Evolutionary conservation across 139 green algal genomes (phyloP), one percentile per base, ranked within the genome.

Genomic region (Cymbomonas tetramitiformis): DNA sequence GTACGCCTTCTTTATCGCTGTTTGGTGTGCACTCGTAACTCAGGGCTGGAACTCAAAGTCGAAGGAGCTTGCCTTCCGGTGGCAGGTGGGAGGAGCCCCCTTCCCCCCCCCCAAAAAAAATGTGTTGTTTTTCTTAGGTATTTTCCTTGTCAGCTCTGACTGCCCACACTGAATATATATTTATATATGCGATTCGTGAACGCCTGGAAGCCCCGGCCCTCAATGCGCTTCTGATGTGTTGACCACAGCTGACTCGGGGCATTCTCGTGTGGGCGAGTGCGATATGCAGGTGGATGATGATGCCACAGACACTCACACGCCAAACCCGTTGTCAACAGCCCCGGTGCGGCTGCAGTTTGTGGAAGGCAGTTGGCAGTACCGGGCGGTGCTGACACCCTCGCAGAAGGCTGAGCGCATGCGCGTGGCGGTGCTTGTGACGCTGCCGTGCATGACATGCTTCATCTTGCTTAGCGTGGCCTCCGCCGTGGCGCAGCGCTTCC

Each of bases 331-430:
- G 19, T 47, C 46, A 15, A 52, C 49, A 4, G 38, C 58, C 0
- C 19, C 38, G 48, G 28, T 46, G 4, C 26, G 47, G 6, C 51
- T 57, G 12, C 31, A 51, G 32, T 67, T 53, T 36, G 48, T 50
- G 19, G 48, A 51, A 25, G 47, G 47, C 4, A 15, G 30, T 9
- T 67, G 58, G 58, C 19, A 29, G 58, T 67, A 67, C 58, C 24
- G 30, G 9, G 24, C 46, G 18, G 50, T 41, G 31, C 48, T 28
- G 9, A 60, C 46, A 4, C 34, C 18, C 0, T 28, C 31, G 0
- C 47, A 60, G 47, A 19, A 30, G 6, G 38, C 38, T 4, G 25
- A 50, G n/a, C 55, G 26, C 3, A 4, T 67, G n/a, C 28, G 18
- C 48, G 8, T 7, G 4, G 52, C 48, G 23, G 32, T 23, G 12